Evolutionary conservation across 176 grass and related monocot genomes (phyloP), one percentile per base, ranked within the genome.

Genomic region (Calamus simplicifolius): DNA sequence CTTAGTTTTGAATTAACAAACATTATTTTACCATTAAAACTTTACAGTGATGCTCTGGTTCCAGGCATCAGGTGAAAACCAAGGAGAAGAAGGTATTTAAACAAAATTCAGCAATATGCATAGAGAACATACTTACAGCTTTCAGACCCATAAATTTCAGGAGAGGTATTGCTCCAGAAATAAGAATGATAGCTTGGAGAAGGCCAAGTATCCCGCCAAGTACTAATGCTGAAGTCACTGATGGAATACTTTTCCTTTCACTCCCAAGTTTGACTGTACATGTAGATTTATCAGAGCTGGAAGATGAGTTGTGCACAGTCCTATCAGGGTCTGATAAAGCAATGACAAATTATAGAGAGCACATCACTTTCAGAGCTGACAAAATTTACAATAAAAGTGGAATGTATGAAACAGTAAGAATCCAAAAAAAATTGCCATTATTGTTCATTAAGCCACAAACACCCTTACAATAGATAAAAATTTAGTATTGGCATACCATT

Each of bases 21-120:
- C 3, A 5, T 29, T 29, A 29, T 29, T 35, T 35, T 43, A 43
- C 35, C 10, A 43, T 43, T 43, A 43, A 43, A 43, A 43, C 35
- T 43, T 43, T 43, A 43, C 35, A 12, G 2, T 12, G 35, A 43
- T 43, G 35, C 35, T 43, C 35, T 43, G 8, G 35, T 8, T 43
- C 2, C 35, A 43, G 7, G 35, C 35, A 43, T 43, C 10, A 73
- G 79, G 79, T 57, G 80, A 65, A 59, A 91, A 51, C 72, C 83
- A 61, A 21, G 79, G 71, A 51, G 88, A 83, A 0, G 88, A 91
- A 54, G 86, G 48, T 26, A 83, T 83, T 52, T 82, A 23, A 57
- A 17, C 51, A 51, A 10, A 51, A 58, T 18, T 51, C 8, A 12
- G 7, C 35, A 43, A 43, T 43, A 43, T 43, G 35, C 35, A 43